Evolutionary conservation across 306 rosid species (phyloP).

Genomic region (Phaseolus lunatus): DNA sequence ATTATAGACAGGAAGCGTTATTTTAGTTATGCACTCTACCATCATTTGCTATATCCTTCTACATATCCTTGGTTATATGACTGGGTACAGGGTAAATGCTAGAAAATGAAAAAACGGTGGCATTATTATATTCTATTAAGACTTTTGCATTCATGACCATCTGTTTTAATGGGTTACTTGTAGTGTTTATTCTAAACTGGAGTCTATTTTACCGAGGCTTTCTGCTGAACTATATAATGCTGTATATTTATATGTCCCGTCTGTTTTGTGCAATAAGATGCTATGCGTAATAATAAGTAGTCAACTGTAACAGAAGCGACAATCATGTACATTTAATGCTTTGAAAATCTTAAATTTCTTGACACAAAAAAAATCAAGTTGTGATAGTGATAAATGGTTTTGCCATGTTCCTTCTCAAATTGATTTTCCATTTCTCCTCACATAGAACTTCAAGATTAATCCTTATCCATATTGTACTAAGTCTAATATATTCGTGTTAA

Average conservation of each 20-base stretch:
- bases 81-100: constrained; percentile 5
- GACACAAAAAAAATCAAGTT: constrained; percentile 13
- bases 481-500: neutral
- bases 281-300: constrained; percentile 19
- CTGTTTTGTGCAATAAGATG: constrained; percentile 31
- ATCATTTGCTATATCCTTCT: neutral
- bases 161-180: constrained; percentile 1
- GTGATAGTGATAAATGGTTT: constrained; percentile 28
- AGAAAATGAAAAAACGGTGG: neutral
- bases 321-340: constrained; percentile 6
- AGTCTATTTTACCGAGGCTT: neutral
- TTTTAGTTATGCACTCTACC: neutral
- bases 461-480: constrained; percentile 19
- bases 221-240: neutral
- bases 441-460: constrained; percentile 23
- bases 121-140: constrained; percentile 17
- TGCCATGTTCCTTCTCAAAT: constrained; percentile 11
- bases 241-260: neutral
- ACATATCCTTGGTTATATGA: neutral
- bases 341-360: constrained; percentile 23
- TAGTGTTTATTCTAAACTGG: constrained; percentile 10
- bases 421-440: constrained; percentile 30
- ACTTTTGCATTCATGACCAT: neutral
- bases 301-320: neutral
- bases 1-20: constrained; percentile 1